Evolutionary conservation across 2,329 filamentous ascomycete genomes (phyloP).

Genomic region (Lasiodiplodia gonubiensis): DNA sequence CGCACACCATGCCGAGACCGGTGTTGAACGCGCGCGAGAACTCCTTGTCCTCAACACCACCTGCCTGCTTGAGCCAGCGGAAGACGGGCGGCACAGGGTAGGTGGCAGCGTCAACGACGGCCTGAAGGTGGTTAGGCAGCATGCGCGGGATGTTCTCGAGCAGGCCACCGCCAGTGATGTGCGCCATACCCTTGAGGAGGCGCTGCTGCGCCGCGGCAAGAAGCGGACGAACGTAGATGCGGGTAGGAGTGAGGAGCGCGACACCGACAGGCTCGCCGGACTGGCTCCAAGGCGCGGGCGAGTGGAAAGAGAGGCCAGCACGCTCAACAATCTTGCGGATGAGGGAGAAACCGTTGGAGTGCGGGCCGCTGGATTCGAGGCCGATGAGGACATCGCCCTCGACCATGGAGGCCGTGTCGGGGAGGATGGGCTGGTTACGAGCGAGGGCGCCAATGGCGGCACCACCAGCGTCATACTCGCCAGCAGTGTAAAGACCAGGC

Average conservation of each 20-base stretch:
- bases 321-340: constrained; percentile 84
- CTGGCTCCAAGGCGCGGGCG: constrained; percentile 76
- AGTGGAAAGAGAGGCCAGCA: constrained; percentile 72
- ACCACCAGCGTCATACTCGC: constrained; percentile 92
- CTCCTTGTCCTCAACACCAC: constrained; percentile 75
- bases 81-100: constrained; percentile 84
- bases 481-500: constrained; percentile 88
- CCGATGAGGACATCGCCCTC: constrained; percentile 86
- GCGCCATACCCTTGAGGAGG: constrained; percentile 87
- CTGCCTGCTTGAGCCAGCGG: constrained; percentile 78
- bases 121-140: constrained; percentile 78
- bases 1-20: constrained; percentile 91
- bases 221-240: constrained; percentile 88
- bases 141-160: constrained; percentile 94
- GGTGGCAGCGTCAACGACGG: constrained; percentile 75
- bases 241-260: constrained; percentile 83
- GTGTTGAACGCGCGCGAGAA: constrained; percentile 96
- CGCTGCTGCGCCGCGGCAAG: constrained; percentile 67
- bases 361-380: constrained; percentile 81
- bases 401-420: constrained; percentile 75
- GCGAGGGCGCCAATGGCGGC: constrained; percentile 85
- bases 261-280: constrained; percentile 67
- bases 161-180: constrained; percentile 95
- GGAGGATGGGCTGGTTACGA: constrained; percentile 69
- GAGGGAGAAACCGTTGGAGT: constrained; percentile 98